These are phyloP conservation scores for Russula ochroleuca DNA, from an alignment of 768 basidiomycete species.

Conservation along the genomic window DNA sequence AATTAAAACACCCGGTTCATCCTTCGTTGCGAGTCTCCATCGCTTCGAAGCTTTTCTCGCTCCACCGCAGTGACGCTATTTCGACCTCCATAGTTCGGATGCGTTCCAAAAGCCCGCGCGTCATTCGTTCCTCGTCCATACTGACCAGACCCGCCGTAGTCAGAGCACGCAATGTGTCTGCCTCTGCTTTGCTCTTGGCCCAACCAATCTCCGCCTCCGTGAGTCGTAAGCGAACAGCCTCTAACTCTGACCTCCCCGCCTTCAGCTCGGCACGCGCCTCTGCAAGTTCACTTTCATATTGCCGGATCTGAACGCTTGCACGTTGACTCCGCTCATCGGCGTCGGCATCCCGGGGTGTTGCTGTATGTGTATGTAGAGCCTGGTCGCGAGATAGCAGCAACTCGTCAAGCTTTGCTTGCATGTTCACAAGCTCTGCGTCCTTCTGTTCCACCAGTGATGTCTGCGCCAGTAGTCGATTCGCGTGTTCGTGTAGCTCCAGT, in stretches of 20 bases:
- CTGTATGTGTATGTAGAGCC: conserved; percentile 66
- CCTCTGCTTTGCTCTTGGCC: conserved; percentile 89
- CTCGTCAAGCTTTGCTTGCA: conserved; percentile 67
- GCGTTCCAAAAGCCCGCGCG: conserved; percentile 77
- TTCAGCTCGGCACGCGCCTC: too few species aligned
- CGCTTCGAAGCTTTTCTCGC: too few species aligned
- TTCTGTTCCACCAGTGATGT: conserved; percentile 70
- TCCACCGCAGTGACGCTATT: conserved; percentile 58
- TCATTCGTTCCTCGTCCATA: conserved; percentile 73
- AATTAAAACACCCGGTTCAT: too few species aligned
- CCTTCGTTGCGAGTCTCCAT: too few species aligned
- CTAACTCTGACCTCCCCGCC: conserved; percentile 75
- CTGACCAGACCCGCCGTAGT: conserved; percentile 31
- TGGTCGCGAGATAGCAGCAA: conserved; percentile 68
- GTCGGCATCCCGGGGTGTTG: conserved; percentile 65
- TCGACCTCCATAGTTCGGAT: conserved; percentile 84
- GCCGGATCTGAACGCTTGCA: conserved; percentile 31
- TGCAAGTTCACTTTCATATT: conserved; percentile 43
- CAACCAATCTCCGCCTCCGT: conserved; percentile 85
- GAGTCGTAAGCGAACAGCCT: conserved; percentile 58
- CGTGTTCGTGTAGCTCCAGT: conserved; percentile 62
- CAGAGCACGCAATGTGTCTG: conserved; percentile 57
- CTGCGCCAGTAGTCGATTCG: conserved; percentile 66
- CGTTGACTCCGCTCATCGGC: conserved; percentile 69
- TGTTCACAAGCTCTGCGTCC: conserved; percentile 67